Percentiles rank a stretch among this genome's conserved stretches.
phyloP scores from a whole-genome alignment of 805 yeast species.

The Candida dajiaensis region DNA sequence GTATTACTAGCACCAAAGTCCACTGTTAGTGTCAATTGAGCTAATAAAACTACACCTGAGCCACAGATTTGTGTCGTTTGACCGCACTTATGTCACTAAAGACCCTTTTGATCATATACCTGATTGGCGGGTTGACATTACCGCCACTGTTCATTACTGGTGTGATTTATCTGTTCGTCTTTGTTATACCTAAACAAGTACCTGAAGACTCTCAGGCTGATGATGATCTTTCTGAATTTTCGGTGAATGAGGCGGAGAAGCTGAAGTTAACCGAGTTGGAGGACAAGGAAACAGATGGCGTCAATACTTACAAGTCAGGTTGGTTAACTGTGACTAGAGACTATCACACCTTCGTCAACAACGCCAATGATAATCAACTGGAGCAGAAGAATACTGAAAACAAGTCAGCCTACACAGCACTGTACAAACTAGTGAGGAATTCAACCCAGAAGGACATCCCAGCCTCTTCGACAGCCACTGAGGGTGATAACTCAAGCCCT shows the following conservation, averaged over 20 bases:
- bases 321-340: conserved; percentile 85
- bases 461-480: conserved; percentile 2
- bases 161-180: conserved; percentile 34
- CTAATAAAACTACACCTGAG: no score
- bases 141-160: conserved; percentile 49
- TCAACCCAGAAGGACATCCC: conserved; percentile 15
- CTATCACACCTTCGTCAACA: conserved; percentile 43
- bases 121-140: conserved; percentile 79
- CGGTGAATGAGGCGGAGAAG: conserved; percentile 25
- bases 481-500: conserved; percentile 4
- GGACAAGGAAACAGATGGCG: conserved; percentile 54
- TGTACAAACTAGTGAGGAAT: conserved; percentile 49
- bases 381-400: conserved; percentile 20
- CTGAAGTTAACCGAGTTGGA: conserved; percentile 61
- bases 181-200: conserved; percentile 26
- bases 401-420: conserved; percentile 54
- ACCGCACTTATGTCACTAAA: conserved; percentile 13
- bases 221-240: conserved; percentile 19
- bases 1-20: no score
- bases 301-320: conserved; percentile 59
- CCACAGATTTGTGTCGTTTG: no score
- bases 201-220: conserved; percentile 21
- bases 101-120: conserved; percentile 37
- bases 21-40: background rate
- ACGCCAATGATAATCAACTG: conserved; percentile 31